Base-by-base conservation (phyloP, 2,329 filamentous ascomycete species). In the Aspergillus pseudonomiae region DNA sequence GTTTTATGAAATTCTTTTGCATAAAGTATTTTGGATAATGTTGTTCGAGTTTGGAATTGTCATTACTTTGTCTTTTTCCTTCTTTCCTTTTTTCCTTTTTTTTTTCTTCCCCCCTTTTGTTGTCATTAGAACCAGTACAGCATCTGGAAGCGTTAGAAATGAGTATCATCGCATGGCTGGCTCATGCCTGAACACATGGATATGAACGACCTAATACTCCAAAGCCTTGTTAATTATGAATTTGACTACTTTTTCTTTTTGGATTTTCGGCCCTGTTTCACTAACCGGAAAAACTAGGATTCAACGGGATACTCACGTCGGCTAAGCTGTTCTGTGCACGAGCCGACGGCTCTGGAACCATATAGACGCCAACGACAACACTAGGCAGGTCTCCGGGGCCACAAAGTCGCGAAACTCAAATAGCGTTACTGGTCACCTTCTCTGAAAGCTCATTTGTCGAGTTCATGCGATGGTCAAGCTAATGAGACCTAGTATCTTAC, bases 131-230 rank as follows among this genome's bases (percentile, higher is more conserved):
- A 41, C 19, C 26, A 36, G 53, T 43, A 61, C 53, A 46, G 59
- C 59, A 46, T 54, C 55, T 39, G 39, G 30, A 28, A 48, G 4
- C 30, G 32, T 57, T 57, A 61, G 53, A 61, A 48, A 41, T 50
- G 26, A 56, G 41, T 26, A n/a, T 54, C 30, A 34, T 21, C 30
- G 39, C 52, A 61, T 61, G 43, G 59, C 59, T 50, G 59, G 59
- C 32, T 53, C 45, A 61, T 61, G 43, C 30, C 34, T 24, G 16
- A 36, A 21, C 50, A 54, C 19, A 36, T 41, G 41, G 43, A 52
- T 36, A 43, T 48, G 59, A 24, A 43, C n/a, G 24, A 48, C 12
- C 7, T 52, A n/a, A 12, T 34, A 21, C 11, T 14, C 12, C 14
- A n/a, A n/a, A 52, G 6, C 4, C 28, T 52, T 32, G 10, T 30